A percentile compares a stretch with the other conserved stretches of the same genome.
These are phyloP conservation scores for Ramicandelaber brevisporus DNA, from an alignment of 192 early-diverging fungal genomes.

Conservation along the genomic window DNA sequence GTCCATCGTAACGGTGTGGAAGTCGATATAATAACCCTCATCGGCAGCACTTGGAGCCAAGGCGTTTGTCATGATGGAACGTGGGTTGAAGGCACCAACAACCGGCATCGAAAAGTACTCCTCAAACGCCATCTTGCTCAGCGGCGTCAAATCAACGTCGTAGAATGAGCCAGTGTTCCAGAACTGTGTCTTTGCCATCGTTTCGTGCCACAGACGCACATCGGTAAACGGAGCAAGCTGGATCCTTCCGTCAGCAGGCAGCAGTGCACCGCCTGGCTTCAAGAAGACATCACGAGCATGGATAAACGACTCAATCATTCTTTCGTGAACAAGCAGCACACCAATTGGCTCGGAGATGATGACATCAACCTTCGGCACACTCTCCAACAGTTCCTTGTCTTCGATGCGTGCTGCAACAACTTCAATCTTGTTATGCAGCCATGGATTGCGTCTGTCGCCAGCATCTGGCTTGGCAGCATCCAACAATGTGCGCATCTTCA, in stretches of 20 bases:
- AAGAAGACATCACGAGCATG: constrained; percentile 54
- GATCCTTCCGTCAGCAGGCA: constrained; percentile 75
- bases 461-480: constrained; percentile 26
- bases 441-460: constrained; percentile 29
- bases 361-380: constrained; percentile 64
- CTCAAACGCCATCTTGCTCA: constrained; percentile 58
- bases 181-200: constrained; percentile 72
- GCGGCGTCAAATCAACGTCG: constrained; percentile 70
- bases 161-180: constrained; percentile 76
- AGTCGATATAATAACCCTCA: constrained; percentile 45
- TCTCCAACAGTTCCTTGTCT: constrained; percentile 23
- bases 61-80: constrained; percentile 49
- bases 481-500: constrained; percentile 65
- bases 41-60: constrained; percentile 25
- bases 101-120: constrained; percentile 66
- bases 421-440: constrained; percentile 48
- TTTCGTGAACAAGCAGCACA: constrained; percentile 87
- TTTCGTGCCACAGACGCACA: constrained; percentile 64
- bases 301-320: constrained; percentile 43
- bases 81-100: constrained; percentile 77
- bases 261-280: constrained; percentile 76
- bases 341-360: constrained; percentile 95
- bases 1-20: constrained; percentile 47
- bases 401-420: constrained; percentile 80
- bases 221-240: constrained; percentile 68